Evolutionary conservation across 768 basidiomycete species (phyloP), one percentile per base, ranked within the genome.

Genomic region (Mycena metata): DNA sequence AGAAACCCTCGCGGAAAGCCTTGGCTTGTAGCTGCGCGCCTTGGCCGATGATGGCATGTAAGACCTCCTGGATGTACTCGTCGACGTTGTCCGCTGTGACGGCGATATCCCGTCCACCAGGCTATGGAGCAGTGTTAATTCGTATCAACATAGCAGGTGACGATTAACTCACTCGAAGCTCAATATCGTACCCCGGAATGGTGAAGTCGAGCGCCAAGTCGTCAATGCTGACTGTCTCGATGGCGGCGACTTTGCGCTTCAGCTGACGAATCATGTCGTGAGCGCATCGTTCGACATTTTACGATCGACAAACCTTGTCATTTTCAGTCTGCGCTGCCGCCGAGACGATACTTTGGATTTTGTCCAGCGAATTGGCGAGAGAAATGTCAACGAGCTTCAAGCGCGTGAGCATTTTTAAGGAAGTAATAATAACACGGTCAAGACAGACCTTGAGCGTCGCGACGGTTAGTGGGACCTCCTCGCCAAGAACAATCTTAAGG

Each of bases 121-220:
- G 88, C 93, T 97, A 60, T 16, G 63, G 1, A 65, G 19, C 39
- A 30, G 35, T 33, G 24, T 66, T 26, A 60, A 42, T 33, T 36
- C 52, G 52, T 23, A 52, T 55, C 55, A 39, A 42, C 59, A 1
- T 12, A 15, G 15, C 33, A 41, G 8, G 19, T n/a, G 60, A 17
- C 41, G 16, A 42, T n/a, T 15, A 16, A 79, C 89, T 64, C 76
- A 95, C 96, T 77, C 89, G 89, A 33, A 99, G 86, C 78, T 98
- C 95, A 64, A 99, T 93, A 75, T 96, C 91, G 76, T 97, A 96
- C 16, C 98, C 98, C 11, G 98, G 98, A 19, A 99, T 85, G 10
- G 97, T 98, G 79, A 99, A 99, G 81, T 99, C 98, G 21, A 99
- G 87, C 0, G 93, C 90, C 39, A 99, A 88, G 75, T 99, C 96